phyloP scores from a whole-genome alignment of 2,329 filamentous ascomycete species.

The Epichloe amarillans region DNA sequence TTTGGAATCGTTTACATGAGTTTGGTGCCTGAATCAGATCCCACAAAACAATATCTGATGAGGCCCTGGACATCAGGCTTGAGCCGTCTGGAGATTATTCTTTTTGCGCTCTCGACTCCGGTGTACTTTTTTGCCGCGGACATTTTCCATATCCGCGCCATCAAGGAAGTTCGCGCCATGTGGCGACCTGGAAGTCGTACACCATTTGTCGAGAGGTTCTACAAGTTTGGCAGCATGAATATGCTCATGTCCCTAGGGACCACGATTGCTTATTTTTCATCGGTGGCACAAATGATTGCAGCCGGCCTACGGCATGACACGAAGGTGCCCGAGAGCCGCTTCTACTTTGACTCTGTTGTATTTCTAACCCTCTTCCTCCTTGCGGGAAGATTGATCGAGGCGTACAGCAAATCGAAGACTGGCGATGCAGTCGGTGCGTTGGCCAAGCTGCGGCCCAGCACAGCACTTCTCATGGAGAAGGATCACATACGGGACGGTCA shows the following conservation, averaged over 20 bases:
- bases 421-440: conserved; percentile 75
- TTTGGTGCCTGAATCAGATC: conserved; percentile 48
- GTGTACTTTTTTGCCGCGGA: conserved; percentile 85
- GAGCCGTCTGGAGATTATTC: conserved; percentile 61
- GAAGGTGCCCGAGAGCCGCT: conserved; percentile 30
- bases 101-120: conserved; percentile 72
- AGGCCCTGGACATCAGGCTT: conserved; percentile 57
- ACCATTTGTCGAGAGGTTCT: conserved; percentile 62
- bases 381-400: conserved; percentile 60
- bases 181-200: conserved; percentile 67
- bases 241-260: conserved; percentile 84
- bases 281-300: conserved; percentile 62
- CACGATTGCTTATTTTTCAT: conserved; percentile 75
- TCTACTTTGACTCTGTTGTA: conserved; percentile 88
- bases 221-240: conserved; percentile 95
- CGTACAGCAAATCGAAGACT: conserved; percentile 82
- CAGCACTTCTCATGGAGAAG: conserved; percentile 55
- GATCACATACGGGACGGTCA: conserved; percentile 18
- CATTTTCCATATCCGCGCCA: conserved; percentile 64
- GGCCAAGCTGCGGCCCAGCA: conserved; percentile 62
- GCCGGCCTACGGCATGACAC: conserved; percentile 33
- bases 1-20: conserved; percentile 89
- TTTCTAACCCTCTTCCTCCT: conserved; percentile 85
- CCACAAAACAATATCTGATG: conserved; percentile 53
- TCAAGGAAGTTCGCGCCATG: conserved; percentile 65